A percentile compares a stretch with the other conserved stretches of the same genome.
phyloP scores from a whole-genome alignment of 768 basidiomycete species.

The Leucocoprinus sp. region DNA sequence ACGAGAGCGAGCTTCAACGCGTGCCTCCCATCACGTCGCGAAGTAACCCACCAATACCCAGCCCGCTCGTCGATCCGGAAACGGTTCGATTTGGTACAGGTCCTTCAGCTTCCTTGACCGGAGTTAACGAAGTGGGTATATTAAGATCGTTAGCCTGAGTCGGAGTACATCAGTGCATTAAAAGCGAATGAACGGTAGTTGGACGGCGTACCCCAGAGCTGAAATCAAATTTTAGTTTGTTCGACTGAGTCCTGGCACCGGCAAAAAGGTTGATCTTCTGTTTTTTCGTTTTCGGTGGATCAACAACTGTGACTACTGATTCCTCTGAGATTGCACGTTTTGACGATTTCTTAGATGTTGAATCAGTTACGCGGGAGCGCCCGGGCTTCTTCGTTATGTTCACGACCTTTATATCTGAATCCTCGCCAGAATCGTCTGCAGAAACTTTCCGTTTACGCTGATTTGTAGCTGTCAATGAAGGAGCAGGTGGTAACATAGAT shows the following conservation, averaged over 20 bases:
- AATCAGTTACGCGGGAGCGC: constrained; percentile 13
- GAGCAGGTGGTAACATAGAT: constrained; percentile 10
- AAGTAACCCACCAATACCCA: constrained; percentile 1
- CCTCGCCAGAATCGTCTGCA: constrained; percentile 13
- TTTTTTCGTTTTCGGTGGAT: constrained; percentile 53
- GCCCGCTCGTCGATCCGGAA: constrained; percentile 17
- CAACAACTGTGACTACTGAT: constrained; percentile 19
- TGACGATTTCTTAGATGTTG: constrained; percentile 17
- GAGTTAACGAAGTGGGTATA: constrained; percentile 62
- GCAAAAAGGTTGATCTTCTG: constrained; percentile 62
- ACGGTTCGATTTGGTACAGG: constrained; percentile 10
- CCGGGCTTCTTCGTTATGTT: constrained; percentile 16
- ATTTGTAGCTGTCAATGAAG: constrained; percentile 19
- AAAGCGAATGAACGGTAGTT: neutral
- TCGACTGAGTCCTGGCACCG: constrained; percentile 27
- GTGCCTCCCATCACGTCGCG: constrained; percentile 1
- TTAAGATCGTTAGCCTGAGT: constrained; percentile 33
- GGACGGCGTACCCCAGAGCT: constrained; percentile 20
- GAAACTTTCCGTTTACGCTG: constrained; percentile 33
- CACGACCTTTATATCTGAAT: constrained; percentile 8
- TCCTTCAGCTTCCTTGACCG: constrained; percentile 46
- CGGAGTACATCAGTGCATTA: constrained; percentile 3
- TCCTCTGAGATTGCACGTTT: constrained; percentile 17
- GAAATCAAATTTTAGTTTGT: constrained; percentile 33
- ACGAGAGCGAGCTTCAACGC: neutral